phyloP scores from a whole-genome alignment of 2,329 filamentous ascomycete genomes.

The Sclerotinia subarctica region DNA sequence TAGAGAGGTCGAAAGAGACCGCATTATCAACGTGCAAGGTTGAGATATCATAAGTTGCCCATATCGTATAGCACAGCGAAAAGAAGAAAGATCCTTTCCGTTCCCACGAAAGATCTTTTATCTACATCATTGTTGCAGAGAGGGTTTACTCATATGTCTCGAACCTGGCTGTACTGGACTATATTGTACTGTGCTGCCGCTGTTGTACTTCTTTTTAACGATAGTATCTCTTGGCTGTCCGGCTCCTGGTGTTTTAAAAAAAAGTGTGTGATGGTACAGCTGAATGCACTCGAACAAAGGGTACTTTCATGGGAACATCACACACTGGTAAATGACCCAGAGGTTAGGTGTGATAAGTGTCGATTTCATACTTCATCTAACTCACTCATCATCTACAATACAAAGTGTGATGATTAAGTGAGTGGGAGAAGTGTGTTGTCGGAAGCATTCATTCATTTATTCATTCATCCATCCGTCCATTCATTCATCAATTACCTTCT shows the following conservation, averaged over 20 bases:
- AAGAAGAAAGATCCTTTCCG: background rate
- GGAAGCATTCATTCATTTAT: background rate
- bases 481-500: slow-evolving; percentile 1
- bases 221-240: slow-evolving; percentile 13
- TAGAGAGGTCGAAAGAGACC: slow-evolving; percentile 19
- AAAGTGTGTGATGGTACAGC: slow-evolving; percentile 7
- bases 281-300: background rate
- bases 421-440: background rate
- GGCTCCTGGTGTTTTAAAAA: slow-evolving; percentile 3
- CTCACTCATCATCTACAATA: background rate
- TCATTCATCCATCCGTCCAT: too few relatives aligned
- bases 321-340: background rate
- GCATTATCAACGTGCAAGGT: slow-evolving; percentile 17
- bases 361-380: background rate
- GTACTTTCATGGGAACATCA: slow-evolving; percentile 3
- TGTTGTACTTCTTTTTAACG: slow-evolving; percentile 10
- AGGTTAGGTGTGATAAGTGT: background rate
- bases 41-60: slow-evolving; percentile 1
- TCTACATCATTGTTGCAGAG: slow-evolving; percentile 9
- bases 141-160: background rate
- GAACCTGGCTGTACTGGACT: background rate
- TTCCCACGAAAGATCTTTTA: background rate
- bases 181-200: slow-evolving; percentile 3
- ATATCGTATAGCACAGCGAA: slow-evolving; percentile 14
- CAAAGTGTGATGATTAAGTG: background rate